These are phyloP conservation scores for Cydonia oblonga DNA, from an alignment of 331 rosid genomes.

Conservation along the genomic window DNA sequence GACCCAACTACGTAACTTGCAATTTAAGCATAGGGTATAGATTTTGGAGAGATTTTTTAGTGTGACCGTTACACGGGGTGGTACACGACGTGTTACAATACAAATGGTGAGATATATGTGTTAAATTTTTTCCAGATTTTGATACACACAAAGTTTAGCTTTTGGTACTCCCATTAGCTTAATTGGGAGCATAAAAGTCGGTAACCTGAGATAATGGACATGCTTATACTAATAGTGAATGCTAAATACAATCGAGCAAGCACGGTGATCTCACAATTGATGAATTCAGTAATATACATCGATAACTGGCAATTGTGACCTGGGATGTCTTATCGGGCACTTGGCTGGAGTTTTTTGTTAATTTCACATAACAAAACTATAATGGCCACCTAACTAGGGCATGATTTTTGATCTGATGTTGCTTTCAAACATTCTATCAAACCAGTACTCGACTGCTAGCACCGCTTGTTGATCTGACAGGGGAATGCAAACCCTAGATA, in stretches of 20 bases:
- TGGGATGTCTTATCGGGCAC: not conserved
- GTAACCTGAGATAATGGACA: not conserved
- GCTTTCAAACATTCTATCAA: not conserved
- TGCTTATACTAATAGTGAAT: not conserved
- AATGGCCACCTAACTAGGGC: not conserved
- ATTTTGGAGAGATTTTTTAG: no score
- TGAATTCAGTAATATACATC: not conserved
- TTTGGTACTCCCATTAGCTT: no score
- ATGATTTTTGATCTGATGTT: slow-evolving; percentile 9
- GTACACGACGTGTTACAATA: no score
- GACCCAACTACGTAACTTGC: no score
- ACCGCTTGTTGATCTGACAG: slow-evolving; percentile 9
- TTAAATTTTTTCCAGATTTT: no score
- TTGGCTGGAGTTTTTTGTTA: not conserved
- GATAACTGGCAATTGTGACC: no score
- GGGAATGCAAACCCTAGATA: not conserved
- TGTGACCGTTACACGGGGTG: no score
- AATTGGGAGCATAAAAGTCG: not conserved
- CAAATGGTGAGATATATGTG: no score
- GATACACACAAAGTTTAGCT: no score
- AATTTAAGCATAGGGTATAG: no score
- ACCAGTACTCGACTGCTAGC: slow-evolving; percentile 1
- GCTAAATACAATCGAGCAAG: not conserved
- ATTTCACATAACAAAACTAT: not conserved
- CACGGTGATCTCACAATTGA: not conserved